Evolutionary conservation across 73 alveolate species (phyloP).

Genomic region (Strombidium stylifer): DNA sequence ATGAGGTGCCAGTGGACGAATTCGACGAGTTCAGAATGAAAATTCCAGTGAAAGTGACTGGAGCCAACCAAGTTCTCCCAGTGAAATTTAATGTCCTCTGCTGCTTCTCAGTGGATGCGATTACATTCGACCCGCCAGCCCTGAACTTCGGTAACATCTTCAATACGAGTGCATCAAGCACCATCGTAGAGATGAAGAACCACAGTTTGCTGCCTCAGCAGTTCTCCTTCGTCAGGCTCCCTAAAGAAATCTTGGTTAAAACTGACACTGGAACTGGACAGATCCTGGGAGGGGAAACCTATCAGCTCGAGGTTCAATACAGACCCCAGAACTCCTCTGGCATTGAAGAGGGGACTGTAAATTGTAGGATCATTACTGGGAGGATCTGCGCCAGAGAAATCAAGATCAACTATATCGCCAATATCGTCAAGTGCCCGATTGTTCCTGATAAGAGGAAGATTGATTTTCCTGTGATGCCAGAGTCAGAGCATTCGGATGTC

Average conservation of each 20-base stretch:
- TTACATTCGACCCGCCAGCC: conserved; percentile 73
- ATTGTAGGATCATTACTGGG: conserved; percentile 77
- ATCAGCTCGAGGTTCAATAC: conserved; percentile 70
- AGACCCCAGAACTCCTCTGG: conserved; percentile 67
- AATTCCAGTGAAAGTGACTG: conserved; percentile 84
- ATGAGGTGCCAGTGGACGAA: conserved; percentile 48
- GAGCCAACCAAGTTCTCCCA: conserved; percentile 89
- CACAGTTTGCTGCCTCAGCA: conserved; percentile 87
- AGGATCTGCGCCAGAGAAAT: conserved; percentile 81
- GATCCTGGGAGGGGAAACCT: conserved; percentile 82
- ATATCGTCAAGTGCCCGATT: conserved; percentile 77
- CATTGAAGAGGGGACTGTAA: conserved; percentile 67
- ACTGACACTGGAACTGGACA: conserved; percentile 89
- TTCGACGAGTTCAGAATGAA: conserved; percentile 42
- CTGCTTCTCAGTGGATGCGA: conserved; percentile 65
- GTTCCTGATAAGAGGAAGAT: conserved; percentile 56
- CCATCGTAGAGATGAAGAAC: conserved; percentile 79
- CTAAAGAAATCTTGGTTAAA: conserved; percentile 85
- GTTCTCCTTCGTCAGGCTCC: conserved; percentile 89
- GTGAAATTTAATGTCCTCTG: conserved; percentile 69
- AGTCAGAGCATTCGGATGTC: conserved; percentile 67
- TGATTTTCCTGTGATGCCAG: conserved; percentile 80
- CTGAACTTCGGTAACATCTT: conserved; percentile 83
- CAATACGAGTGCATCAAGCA: conserved; percentile 83
- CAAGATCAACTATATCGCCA: conserved; percentile 67